Evolutionary conservation across 768 basidiomycete species (phyloP).

Genomic region (Leucosporidium creatinivorum): DNA sequence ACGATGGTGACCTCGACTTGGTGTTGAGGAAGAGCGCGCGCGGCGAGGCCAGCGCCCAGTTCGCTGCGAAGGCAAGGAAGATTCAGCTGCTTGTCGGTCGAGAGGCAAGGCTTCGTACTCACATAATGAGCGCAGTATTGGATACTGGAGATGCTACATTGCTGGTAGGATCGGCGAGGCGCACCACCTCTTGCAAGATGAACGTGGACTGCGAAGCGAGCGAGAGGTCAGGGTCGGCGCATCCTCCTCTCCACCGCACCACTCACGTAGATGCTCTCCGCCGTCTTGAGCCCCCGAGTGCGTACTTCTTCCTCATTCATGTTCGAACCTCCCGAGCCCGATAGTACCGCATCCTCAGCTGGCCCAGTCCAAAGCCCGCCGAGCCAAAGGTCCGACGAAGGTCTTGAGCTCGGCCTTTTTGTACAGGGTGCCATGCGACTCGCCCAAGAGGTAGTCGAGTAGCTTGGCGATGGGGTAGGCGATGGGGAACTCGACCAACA

Average conservation of each 20-base stretch:
- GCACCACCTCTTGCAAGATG: no score
- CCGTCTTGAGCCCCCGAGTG: constrained; percentile 1
- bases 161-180: no score
- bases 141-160: no score
- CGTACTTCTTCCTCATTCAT: constrained; percentile 47
- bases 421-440: constrained; percentile 51
- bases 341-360: constrained; percentile 46
- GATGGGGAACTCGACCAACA: constrained; percentile 49
- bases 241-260: constrained; percentile 55
- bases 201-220: no score
- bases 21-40: no score
- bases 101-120: no score
- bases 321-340: constrained; percentile 45
- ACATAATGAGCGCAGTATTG: no score
- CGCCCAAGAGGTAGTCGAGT: constrained; percentile 65
- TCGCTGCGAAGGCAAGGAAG: no score
- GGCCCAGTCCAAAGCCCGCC: constrained; percentile 62
- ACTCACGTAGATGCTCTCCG: constrained; percentile 39
- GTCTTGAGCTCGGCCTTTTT: constrained; percentile 43
- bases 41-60: no score
- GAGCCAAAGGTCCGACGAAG: constrained; percentile 46
- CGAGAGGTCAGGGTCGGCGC: no score
- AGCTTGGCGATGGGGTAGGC: constrained; percentile 65
- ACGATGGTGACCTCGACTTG: no score
- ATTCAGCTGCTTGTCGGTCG: no score